Evolutionary conservation across 768 basidiomycete species (phyloP), one percentile per base, ranked within the genome.

Genomic region (Phanerochaete sordida): DNA sequence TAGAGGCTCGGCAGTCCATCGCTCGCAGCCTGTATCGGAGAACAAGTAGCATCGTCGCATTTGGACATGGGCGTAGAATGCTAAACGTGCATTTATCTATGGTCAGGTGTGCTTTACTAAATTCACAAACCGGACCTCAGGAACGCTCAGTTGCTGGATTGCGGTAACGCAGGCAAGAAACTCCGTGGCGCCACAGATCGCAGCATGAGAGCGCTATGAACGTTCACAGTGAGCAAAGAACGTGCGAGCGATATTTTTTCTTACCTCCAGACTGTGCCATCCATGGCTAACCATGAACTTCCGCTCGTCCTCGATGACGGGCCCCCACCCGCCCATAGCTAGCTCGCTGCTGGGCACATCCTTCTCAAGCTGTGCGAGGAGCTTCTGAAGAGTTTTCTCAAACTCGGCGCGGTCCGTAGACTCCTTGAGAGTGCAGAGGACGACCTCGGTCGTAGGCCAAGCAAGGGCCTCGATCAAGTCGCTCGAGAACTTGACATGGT

Each of bases 371-470:
- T 12, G 39, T 19, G 8, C 11, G 19, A 26, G 24, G 47, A 26
- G 24, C 24, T 24, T 28, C 15, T 24, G 8, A 6, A 26, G 21
- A 6, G 23, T 26, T 5, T 48, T 23, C 46, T 48, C 8, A 28
- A 56, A 57, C n/a, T 26, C 33, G n/a, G 2, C 48, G 8, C 27
- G 27, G 30, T 61, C 49, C 2, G 46, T 35, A n/a, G 2, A 24
- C 23, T 46, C 54, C 21, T 56, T 27, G 23, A 51, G 16, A 3
- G 53, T 56, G 31, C 47, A 56, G 2, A 50, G 24, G 1, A 37
- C 55, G 55, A 61, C 49, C 47, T 61, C 60, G 43, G 60, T 49
- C 3, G 24, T 26, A 12, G 60, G 60, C 2, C 46, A 30, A 28
- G 43, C 46, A 2, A 61, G 48, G 3, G 55, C 60, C 27, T 11